A percentile compares a stretch with the other conserved stretches of the same genome.
Evolutionary conservation across 2,329 filamentous ascomycete species (phyloP).

Genomic region (Cytospora piceae): DNA sequence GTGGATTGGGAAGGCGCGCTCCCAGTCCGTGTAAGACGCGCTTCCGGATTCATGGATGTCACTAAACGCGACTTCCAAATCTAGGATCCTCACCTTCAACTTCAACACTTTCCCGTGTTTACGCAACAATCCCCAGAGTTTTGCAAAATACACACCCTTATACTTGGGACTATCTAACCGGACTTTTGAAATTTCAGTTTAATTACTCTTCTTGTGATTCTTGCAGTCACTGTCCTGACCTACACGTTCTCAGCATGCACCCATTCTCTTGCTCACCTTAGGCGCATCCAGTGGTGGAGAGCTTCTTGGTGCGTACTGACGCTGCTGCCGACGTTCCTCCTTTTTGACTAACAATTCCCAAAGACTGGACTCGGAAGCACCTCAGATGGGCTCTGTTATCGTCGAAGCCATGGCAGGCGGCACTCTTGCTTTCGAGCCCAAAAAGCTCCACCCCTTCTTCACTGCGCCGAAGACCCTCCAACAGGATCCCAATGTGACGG

Average conservation of each 20-base stretch:
- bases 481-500: slow-evolving; percentile 8
- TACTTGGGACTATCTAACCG: not conserved
- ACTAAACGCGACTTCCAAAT: slow-evolving; percentile 13
- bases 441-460: slow-evolving; percentile 62
- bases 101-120: not conserved
- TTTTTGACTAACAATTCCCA: not conserved
- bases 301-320: slow-evolving; percentile 1
- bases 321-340: not conserved
- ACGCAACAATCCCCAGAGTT: not conserved
- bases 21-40: not conserved
- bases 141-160: not conserved
- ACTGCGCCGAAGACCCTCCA: slow-evolving; percentile 35
- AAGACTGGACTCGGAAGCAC: not conserved
- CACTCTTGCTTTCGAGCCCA: slow-evolving; percentile 42
- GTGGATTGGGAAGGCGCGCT: not conserved
- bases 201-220: not conserved
- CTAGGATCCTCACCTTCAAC: slow-evolving; percentile 6
- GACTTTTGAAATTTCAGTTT: not conserved
- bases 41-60: not conserved
- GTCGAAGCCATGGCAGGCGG: slow-evolving; percentile 51
- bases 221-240: not conserved
- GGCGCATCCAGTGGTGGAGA: slow-evolving; percentile 35
- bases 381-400: slow-evolving; percentile 47
- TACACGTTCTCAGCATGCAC: slow-evolving; percentile 6
- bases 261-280: slow-evolving; percentile 12